A percentile compares a stretch with the other conserved stretches of the same genome.
phyloP scores from a whole-genome alignment of 116 monocot genomes.

The Thalassia testudinum region DNA sequence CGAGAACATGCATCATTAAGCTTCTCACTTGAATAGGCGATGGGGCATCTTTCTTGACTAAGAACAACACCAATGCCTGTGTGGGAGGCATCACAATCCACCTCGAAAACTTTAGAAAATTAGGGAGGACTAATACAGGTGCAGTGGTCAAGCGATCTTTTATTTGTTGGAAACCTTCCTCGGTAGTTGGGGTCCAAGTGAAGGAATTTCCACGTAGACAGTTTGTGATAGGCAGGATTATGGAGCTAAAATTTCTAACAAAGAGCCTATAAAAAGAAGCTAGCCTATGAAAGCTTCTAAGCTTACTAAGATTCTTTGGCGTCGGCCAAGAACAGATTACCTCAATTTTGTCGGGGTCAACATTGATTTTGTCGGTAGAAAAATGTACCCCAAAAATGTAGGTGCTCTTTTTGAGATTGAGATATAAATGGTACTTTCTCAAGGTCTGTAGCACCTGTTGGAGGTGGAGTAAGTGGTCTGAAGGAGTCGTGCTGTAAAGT shows the following conservation, averaged over 20 bases:
- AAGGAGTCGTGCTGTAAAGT: no score
- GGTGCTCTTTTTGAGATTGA: no score
- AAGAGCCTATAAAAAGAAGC: not conserved
- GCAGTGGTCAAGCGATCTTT: no score
- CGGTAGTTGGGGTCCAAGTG: not conserved
- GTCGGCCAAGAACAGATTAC: not conserved
- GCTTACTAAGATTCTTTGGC: not conserved
- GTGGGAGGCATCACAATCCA: not conserved
- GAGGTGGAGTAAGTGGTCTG: no score
- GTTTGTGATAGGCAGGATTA: not conserved
- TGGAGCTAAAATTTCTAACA: not conserved
- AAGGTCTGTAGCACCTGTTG: no score
- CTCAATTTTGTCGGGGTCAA: not conserved
- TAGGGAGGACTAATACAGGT: constrained; percentile 12
- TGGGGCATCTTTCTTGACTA: not conserved
- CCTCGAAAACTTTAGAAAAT: not conserved
- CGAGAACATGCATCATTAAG: no score
- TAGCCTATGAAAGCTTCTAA: not conserved
- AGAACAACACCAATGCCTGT: not conserved
- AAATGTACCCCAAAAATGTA: no score
- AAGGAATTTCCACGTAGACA: not conserved
- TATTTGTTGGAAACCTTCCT: not conserved
- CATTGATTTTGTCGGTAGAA: not conserved
- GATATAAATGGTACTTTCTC: no score
- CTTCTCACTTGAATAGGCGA: no score